Evolutionary conservation across 345 rosid species (phyloP).

Genomic region (Gossypium arboreum): DNA sequence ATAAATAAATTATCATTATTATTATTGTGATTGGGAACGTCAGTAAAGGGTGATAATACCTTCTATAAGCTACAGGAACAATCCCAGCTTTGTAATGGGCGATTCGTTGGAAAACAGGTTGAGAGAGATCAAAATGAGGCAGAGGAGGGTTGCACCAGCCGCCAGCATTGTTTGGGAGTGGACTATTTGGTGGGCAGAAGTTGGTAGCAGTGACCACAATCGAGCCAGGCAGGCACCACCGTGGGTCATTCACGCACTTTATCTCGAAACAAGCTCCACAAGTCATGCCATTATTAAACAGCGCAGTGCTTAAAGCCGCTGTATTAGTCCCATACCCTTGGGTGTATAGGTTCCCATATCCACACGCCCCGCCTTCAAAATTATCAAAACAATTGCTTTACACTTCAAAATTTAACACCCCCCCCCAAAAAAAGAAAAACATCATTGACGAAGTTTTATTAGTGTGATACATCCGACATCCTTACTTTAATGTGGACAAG

Average conservation of each 20-base stretch:
- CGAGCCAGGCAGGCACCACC: conserved; percentile 9
- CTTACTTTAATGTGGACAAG: too few relatives aligned
- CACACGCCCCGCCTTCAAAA: conserved; percentile 3
- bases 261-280: conserved; percentile 13
- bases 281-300: not conserved
- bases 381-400: not conserved
- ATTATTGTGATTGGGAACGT: not conserved
- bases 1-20: not conserved
- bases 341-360: conserved; percentile 9
- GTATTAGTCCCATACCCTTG: conserved; percentile 7
- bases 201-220: conserved; percentile 10
- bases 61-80: conserved; percentile 58
- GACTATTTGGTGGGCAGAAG: conserved; percentile 10
- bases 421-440: too few relatives aligned
- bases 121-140: conserved; percentile 8
- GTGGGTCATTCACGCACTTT: not conserved
- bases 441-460: too few relatives aligned
- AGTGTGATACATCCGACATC: too few relatives aligned
- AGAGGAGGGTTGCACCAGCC: conserved; percentile 13
- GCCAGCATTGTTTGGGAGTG: conserved; percentile 5
- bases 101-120: conserved; percentile 24
- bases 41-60: conserved; percentile 23
- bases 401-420: too few relatives aligned
- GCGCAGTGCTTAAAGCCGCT: conserved; percentile 5
- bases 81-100: conserved; percentile 59